Evolutionary conservation across 2,329 filamentous ascomycete species (phyloP), one percentile per base, ranked within the genome.

Genomic region (Gaeumannomyces sp.): DNA sequence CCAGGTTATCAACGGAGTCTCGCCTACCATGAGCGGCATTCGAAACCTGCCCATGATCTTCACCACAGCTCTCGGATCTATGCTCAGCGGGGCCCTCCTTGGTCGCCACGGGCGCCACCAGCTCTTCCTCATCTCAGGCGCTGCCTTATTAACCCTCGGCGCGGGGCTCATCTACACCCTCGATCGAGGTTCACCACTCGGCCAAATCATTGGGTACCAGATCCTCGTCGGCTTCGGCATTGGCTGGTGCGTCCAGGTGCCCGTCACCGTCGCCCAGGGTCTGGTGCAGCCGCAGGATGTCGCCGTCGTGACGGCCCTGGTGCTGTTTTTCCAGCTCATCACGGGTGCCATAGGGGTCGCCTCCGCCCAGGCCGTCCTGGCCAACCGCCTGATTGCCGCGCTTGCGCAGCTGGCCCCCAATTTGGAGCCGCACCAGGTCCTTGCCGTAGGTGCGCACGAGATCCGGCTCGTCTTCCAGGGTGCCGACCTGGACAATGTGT

Each of bases 201-300:
- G 71, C 4, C 71, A 72, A 33, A 82, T 80, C 78, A 78, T 83
- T 29, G 80, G 80, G 2, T 83, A 79, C 66, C 80, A 83, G 70
- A 69, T 83, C 28, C 69, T 83, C 0, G 70, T 74, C 2, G 83
- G 82, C 3, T 67, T 81, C 1, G 81, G 80, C 6, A 73, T 71
- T 28, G 83, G 82, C 5, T 69, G 77, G 3, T 76, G 71, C 19
- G 73, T 80, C 59, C 80, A 85, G 69, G 75, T 82, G 1, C 78
- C 78, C 5, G 76, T 80, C 65, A 76, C 79, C 33, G 72, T 73
- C 13, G 73, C 72, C 13, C 76, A 79, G 66, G 71, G 66, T 4
- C 70, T 72, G 5, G 67, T 75, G 1, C 66, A 65, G 3, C 65
- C 73, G 0, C 69, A 72, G 1, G 78, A 81, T 64, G 67, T 81